Evolutionary conservation across 495 filamentous ascomycete species (phyloP), one percentile per base, ranked within the genome.

Genomic region (Hypoxylon subgilvum): DNA sequence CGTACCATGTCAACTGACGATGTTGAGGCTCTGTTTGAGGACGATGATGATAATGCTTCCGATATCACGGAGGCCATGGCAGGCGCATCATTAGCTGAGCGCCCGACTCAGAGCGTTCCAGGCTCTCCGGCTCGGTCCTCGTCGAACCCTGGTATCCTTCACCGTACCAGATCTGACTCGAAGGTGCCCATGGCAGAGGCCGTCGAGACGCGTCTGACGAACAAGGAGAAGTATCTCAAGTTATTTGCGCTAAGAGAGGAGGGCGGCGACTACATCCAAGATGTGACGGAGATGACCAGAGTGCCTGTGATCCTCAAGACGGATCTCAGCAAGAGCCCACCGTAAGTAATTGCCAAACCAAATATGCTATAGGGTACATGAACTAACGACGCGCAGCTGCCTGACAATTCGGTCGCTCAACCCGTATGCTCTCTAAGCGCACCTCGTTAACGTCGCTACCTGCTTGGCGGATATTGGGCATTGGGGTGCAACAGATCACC

Each of bases 281-380:
- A 97, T 71, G 92, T 98, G 56, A 91, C 85, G 19, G 94, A 98
- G 81, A 96, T 98, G 91, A 93, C 91, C 28, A 82, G 92, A 49
- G 90, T 98, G 43, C 94, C 94, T 2, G 89, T 98, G 52, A 96
- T 97, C 65, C 76, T 98, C 44, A 98, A 97, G 86, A 98, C 94
- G 27, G 94, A 98, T 75, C 82, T 98, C 65, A 90, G 82, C 79
- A 98, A 97, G 88, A 97, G 94, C 73, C 94, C 94, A 76, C 94
- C 94, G 90, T 97, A 88, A 79, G 93, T 89, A 63, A 17, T n/a
- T n/a, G n/a, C n/a, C n/a, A n/a, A n/a, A n/a, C n/a, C n/a, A n/a
- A 54, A 22, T 32, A 41, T 44, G 28, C 4, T 19, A 22, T 21
- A 30, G n/a, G 23, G 17, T 8, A 35, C 12, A 48, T 16, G 56